These are phyloP conservation scores for Fagus crenata DNA, from an alignment of 306 rosid genomes.

Conservation along the genomic window DNA sequence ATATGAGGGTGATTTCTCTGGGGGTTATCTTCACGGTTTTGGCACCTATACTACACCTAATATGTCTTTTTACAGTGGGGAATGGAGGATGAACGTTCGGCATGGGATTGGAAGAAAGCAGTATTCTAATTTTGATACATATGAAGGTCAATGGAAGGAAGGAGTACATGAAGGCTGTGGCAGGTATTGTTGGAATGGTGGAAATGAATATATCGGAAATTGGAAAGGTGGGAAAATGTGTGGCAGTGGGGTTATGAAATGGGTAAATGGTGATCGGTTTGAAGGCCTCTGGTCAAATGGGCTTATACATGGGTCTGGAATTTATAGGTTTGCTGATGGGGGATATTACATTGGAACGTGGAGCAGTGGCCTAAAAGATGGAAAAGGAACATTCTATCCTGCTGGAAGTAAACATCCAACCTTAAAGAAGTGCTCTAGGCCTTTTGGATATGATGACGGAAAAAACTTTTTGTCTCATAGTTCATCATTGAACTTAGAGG, in stretches of 20 bases:
- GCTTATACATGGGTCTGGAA: constrained; percentile 75
- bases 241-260: constrained; percentile 92
- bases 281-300: constrained; percentile 85
- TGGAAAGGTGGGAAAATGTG: constrained; percentile 81
- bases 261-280: constrained; percentile 74
- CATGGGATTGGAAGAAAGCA: constrained; percentile 77
- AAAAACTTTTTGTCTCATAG: constrained; percentile 22
- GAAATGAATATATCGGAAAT: constrained; percentile 67
- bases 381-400: constrained; percentile 88
- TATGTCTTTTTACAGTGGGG: constrained; percentile 64
- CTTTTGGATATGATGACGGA: constrained; percentile 38
- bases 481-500: constrained; percentile 36
- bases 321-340: constrained; percentile 71
- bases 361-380: constrained; percentile 88
- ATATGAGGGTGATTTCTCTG: constrained; percentile 90
- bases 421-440: constrained; percentile 55
- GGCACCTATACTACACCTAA: constrained; percentile 54
- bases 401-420: constrained; percentile 65
- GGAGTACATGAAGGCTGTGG: constrained; percentile 87
- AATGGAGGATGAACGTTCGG: constrained; percentile 83
- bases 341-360: constrained; percentile 83
- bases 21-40: constrained; percentile 75
- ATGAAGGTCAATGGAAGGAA: constrained; percentile 95
- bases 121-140: constrained; percentile 63
- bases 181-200: constrained; percentile 68